Evolutionary conservation across 2,329 filamentous ascomycete genomes (phyloP), one percentile per base, ranked within the genome.

Genomic region (Talaromyces amestolkiae): DNA sequence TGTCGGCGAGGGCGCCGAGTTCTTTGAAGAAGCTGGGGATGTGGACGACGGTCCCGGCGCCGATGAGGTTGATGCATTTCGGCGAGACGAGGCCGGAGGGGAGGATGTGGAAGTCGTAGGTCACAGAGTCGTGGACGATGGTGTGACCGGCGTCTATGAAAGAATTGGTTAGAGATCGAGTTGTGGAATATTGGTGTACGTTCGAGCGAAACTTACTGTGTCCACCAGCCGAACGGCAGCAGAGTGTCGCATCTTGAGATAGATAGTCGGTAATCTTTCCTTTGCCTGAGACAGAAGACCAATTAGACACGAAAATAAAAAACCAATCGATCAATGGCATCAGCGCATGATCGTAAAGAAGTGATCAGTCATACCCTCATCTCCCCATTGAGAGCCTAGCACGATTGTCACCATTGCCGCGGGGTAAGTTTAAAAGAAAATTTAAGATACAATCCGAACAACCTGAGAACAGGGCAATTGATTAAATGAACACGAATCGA

Each of bases 71-170:
- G 69, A 81, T 70, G 70, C 79, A 81, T 59, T 71, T 72, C 3
- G 79, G 78, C 45, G 79, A 79, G 68, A 82, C 73, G 60, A 82
- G 77, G 60, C 78, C 79, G 31, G 77, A 79, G 47, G 80, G 80
- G 35, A 82, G 76, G 65, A 82, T 81, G 72, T 82, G 80, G 72
- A 82, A 82, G 70, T 82, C 80, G 70, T 81, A 82, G 58, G 79
- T 81, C 64, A 79, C 73, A 58, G 76, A 73, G 64, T 80, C 75
- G 69, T 80, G 79, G 62, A 82, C 80, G 65, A 82, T 82, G 51
- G 80, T 82, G 70, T 82, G 80, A 47, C 80, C 80, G 65, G 80
- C 80, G 71, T 82, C 70, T 59, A 56, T n/a, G 47, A 56, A 53
- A 8, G 39, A 35, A 31, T 56, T 24, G 5, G 10, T 51, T 22